phyloP scores from a whole-genome alignment of 2,329 filamentous ascomycete species.

The Dothistroma septosporum region DNA sequence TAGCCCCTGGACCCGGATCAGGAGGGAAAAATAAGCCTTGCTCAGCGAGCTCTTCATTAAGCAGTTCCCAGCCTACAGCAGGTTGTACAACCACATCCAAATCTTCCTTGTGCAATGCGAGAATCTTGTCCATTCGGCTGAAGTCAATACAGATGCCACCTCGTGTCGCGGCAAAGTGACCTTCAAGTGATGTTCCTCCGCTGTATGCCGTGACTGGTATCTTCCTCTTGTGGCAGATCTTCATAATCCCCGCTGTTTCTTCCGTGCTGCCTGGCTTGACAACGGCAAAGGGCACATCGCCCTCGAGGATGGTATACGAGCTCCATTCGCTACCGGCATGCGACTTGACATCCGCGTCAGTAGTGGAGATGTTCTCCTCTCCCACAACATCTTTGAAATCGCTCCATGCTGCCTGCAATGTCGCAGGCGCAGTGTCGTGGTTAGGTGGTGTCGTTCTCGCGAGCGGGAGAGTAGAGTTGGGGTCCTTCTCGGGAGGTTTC shows the following conservation, averaged over 20 bases:
- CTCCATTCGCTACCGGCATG: conserved; percentile 63
- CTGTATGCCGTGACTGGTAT: conserved; percentile 86
- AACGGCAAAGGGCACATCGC: conserved; percentile 55
- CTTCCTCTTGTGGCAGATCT: conserved; percentile 72
- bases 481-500: conserved; percentile 42
- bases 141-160: conserved; percentile 87
- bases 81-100: conserved; percentile 55
- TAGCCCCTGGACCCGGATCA: conserved; percentile 83
- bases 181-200: conserved; percentile 84
- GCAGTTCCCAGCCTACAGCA: conserved; percentile 77
- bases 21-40: conserved; percentile 82
- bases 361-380: conserved; percentile 59
- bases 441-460: conserved; percentile 44
- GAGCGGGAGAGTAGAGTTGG: conserved; percentile 56
- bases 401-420: conserved; percentile 61
- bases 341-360: conserved; percentile 50
- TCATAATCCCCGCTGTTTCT: conserved; percentile 82
- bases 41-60: conserved; percentile 74
- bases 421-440: conserved; percentile 55
- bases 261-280: conserved; percentile 74
- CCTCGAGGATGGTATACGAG: conserved; percentile 44
- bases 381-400: conserved; percentile 60
- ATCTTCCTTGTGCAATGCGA: conserved; percentile 69
- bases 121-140: conserved; percentile 74
- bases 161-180: conserved; percentile 77